Evolutionary conservation across 2,329 filamentous ascomycete genomes (phyloP), one percentile per base, ranked within the genome.

Genomic region (Monosporascus sp.): DNA sequence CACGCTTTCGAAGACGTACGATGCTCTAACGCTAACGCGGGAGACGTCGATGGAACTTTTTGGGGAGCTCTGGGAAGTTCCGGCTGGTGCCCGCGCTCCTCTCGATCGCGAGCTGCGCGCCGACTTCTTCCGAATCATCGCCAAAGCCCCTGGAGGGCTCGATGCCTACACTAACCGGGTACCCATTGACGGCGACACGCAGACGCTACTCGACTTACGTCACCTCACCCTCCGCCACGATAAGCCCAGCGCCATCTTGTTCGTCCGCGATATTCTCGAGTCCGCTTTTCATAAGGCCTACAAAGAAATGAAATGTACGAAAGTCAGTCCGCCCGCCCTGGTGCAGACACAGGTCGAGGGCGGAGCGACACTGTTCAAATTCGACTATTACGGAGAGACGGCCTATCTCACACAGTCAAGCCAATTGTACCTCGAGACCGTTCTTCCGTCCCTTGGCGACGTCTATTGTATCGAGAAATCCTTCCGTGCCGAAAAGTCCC

Each of bases 401-500:
- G 89, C 94, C 55, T 99, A 92, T 77, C 84, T 99, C 58, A 97
- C 94, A 4, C 94, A 99, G 75, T 97, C 92, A 3, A 96, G 90
- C 36, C 94, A 99, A 74, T 84, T 99, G 51, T 99, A 99, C 75
- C 88, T 99, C 55, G 94, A 99, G 79, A 99, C 94, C 34, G 91
- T 87, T 61, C 78, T 99, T 34, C 91, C 93, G 11, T 90, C 88
- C 50, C 81, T 97, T 65, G 94, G 94, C 63, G 90, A 97, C 69
- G 91, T 97, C 51, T 99, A 95, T 82, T 97, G 93, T 70, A 93
- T 99, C 66, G 92, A 96, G 73, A 96, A 96, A 73, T 97, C 93
- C 2, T 99, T 99, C 86, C 92, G 94, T 57, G 94, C 94, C 16
- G 94, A 99, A 75, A 97, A 97, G 76, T 93, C 88, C 7, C 80